A percentile compares a stretch with the other conserved stretches of the same genome.
phyloP scores from a whole-genome alignment of 106 monocot genomes.

The Dendrobium catenatum region DNA sequence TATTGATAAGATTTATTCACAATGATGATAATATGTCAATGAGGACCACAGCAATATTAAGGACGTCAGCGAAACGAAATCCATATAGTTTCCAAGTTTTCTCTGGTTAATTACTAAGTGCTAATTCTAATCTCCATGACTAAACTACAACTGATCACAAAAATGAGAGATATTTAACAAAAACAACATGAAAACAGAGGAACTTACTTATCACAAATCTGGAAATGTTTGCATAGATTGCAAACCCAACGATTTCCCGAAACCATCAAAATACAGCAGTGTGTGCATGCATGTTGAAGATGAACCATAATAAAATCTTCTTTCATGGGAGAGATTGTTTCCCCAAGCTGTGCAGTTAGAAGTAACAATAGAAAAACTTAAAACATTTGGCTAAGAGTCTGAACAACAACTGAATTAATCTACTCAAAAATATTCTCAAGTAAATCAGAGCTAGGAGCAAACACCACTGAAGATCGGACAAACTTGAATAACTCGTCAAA shows the following conservation, averaged over 20 bases:
- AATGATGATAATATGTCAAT: not conserved
- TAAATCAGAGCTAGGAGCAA: not conserved
- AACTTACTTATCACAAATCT: constrained; percentile 89
- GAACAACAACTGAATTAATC: not conserved
- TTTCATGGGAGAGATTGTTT: constrained; percentile 92
- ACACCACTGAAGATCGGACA: not conserved
- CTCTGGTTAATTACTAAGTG: not conserved
- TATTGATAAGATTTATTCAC: not conserved
- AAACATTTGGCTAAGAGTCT: not conserved
- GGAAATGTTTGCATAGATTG: constrained; percentile 74
- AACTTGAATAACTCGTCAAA: not conserved
- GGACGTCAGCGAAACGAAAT: too few relatives aligned
- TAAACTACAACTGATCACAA: not conserved
- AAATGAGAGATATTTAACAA: not conserved
- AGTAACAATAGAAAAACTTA: not conserved
- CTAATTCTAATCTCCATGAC: not conserved
- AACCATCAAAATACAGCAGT: constrained; percentile 88
- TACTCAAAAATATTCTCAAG: not conserved
- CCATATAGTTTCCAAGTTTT: not conserved
- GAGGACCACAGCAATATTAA: not conserved
- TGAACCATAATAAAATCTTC: constrained; percentile 99
- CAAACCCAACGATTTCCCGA: constrained; percentile 89
- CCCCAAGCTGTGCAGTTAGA: constrained; percentile 65
- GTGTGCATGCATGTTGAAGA: constrained; percentile 78
- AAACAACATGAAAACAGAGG: not conserved